phyloP scores from a whole-genome alignment of 2,329 filamentous ascomycete genomes.

The Neofusicoccum umdonicola region DNA sequence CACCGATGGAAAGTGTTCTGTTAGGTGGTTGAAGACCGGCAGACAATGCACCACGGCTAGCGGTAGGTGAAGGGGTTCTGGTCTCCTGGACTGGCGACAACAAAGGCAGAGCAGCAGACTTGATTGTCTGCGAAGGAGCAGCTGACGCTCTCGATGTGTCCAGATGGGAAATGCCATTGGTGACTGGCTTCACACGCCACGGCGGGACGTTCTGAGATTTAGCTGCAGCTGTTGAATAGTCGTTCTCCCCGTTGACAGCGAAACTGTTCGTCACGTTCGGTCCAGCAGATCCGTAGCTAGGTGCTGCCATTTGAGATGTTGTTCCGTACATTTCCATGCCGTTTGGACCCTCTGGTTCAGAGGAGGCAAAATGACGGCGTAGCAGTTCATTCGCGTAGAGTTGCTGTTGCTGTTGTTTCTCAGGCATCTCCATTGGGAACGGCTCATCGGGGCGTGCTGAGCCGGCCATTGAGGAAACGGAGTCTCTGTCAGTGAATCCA shows the following conservation, averaged over 20 bases:
- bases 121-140: slow-evolving; percentile 34
- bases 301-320: neutral
- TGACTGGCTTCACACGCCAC: slow-evolving; percentile 29
- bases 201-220: slow-evolving; percentile 21
- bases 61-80: slow-evolving; percentile 67
- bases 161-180: slow-evolving; percentile 32
- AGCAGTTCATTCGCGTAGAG: slow-evolving; percentile 31
- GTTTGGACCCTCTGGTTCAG: neutral
- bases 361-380: slow-evolving; percentile 10
- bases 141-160: slow-evolving; percentile 47
- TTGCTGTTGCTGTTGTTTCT: slow-evolving; percentile 31
- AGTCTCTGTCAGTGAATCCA: slow-evolving; percentile 8
- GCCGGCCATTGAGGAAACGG: neutral
- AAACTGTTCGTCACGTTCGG: neutral
- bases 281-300: neutral
- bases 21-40: slow-evolving; percentile 25
- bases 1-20: slow-evolving; percentile 16
- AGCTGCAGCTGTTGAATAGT: slow-evolving; percentile 1
- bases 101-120: slow-evolving; percentile 49
- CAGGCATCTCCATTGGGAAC: slow-evolving; percentile 22
- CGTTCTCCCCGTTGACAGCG: slow-evolving; percentile 23
- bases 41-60: slow-evolving; percentile 49
- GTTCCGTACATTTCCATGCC: neutral
- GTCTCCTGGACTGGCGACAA: slow-evolving; percentile 75
- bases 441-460: slow-evolving; percentile 7